Evolutionary conservation across 192 early-diverging fungal species (phyloP), one percentile per base, ranked within the genome.

Genomic region (Entomortierella beljakovae): DNA sequence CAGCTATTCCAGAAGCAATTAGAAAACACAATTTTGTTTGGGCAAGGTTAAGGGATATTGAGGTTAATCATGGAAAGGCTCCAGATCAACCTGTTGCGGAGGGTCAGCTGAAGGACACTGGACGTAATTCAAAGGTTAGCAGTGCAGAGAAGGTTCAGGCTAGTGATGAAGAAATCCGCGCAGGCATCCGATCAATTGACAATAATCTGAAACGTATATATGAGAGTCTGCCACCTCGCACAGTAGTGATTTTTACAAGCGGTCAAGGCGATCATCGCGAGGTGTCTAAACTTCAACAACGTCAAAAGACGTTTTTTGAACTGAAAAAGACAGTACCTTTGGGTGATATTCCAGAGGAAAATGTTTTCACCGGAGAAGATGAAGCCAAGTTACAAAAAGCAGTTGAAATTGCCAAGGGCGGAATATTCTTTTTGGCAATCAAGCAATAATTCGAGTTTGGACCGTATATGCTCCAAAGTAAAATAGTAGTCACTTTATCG

Each of bases 171-270:
- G 73, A 77, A 31, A 70, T 69, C 49, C 59, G 61, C 4, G 54
- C 46, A 9, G 64, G 50, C 1, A 54, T 84, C 20, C 65, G 53
- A 42, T 80, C 69, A 8, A 43, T 84, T 6, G 81, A 87, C 32
- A 51, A 79, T 26, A 64, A 71, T 23, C 57, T 87, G 50, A 58
- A 73, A 6, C 29, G 9, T 6, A 59, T 84, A 33, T 59, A 83
- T 16, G 61, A 81, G 11, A 22, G 38, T 0, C n/a, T 87, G 34
- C 85, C 85, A 0, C 3, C 50, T 0, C 42, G 63, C 13, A 83
- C 85, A 13, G 64, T 68, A 6, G 52, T 87, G 13, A 60, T 87
- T 33, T 57, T 87, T 9, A 64, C 67, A 28, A 81, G 85, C 51
- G 83, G 85, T 8, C 66, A 71, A 11, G 82, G 80, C 34, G 74